Evolutionary conservation across 1,139 yeast species (phyloP).

Genomic region (Candida pseudocylindracea): DNA sequence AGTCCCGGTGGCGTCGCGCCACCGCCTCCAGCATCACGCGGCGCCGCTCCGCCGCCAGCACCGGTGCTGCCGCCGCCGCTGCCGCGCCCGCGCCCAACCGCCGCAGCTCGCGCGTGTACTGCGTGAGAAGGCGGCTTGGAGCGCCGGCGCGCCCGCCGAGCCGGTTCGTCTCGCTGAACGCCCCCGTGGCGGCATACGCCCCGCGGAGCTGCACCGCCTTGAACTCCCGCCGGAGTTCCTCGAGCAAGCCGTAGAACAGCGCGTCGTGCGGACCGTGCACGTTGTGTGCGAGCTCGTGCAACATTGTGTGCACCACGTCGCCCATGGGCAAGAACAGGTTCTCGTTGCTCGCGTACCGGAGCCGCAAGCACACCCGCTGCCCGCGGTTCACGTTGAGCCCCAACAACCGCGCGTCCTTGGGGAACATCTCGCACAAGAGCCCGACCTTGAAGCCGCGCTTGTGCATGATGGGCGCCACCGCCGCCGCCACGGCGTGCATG

Average conservation of each 20-base stretch:
- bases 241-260: conserved; percentile 42
- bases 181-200: conserved; percentile 3
- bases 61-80: conserved; percentile 20
- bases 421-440: conserved; percentile 62
- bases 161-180: conserved; percentile 10
- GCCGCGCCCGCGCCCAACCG: conserved; percentile 9
- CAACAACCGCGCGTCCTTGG: conserved; percentile 39
- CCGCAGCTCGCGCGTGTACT: conserved; percentile 16
- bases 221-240: conserved; percentile 29
- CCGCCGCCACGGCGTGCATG: conserved; percentile 35
- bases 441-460: conserved; percentile 45
- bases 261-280: conserved; percentile 61
- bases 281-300: conserved; percentile 82
- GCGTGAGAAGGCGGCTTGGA: conserved; percentile 4
- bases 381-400: conserved; percentile 87
- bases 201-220: conserved; percentile 32
- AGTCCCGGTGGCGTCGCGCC: no score
- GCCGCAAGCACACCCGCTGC: conserved; percentile 44
- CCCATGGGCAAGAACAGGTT: conserved; percentile 40
- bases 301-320: conserved; percentile 56
- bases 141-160: conserved; percentile 12
- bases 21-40: conserved; percentile 2
- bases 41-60: conserved; percentile 51
- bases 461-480: conserved; percentile 58
- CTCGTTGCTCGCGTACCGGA: conserved; percentile 37